Conservation (phyloP, 805 yeast species). For the Lachancea sp. region DNA sequence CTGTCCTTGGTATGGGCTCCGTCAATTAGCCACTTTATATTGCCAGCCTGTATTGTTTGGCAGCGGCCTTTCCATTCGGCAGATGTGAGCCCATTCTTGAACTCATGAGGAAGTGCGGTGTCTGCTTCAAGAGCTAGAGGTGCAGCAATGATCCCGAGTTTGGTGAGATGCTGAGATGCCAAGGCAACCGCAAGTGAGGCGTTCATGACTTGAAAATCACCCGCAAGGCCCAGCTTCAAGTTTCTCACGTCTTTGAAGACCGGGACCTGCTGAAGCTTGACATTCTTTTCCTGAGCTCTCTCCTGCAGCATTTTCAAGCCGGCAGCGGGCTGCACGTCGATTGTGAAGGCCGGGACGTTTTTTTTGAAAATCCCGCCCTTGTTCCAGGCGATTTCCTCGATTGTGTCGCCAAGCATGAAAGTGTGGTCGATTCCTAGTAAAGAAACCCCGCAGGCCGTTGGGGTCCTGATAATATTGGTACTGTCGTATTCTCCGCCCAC, state of each 20-base stretch:
- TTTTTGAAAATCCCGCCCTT: conserved; percentile 87
- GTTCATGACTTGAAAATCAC: conserved; percentile 76
- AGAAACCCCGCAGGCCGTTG: conserved; percentile 80
- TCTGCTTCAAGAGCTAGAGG: conserved; percentile 10
- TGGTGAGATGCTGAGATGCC: conserved; percentile 51
- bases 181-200: conserved; percentile 83
- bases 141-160: conserved; percentile 39
- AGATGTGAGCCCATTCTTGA: conserved; percentile 51
- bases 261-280: conserved; percentile 47
- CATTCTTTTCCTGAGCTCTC: conserved; percentile 62
- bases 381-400: conserved; percentile 91
- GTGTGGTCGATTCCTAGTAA: conserved; percentile 91
- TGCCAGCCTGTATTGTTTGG: conserved; percentile 50
- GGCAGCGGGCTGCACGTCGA: conserved; percentile 47
- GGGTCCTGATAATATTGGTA: conserved; percentile 77
- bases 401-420: conserved; percentile 75
- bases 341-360: conserved; percentile 60
- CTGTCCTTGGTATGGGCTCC: conserved; percentile 96
- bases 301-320: conserved; percentile 51
- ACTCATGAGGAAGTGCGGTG: conserved; percentile 40
- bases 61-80: conserved; percentile 97
- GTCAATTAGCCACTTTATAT: conserved; percentile 73
- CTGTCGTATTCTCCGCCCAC: conserved; percentile 97
- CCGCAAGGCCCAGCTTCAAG: conserved; percentile 63
- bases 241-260: conserved; percentile 34